Base-by-base conservation (phyloP, 2,329 filamentous ascomycete genomes). In the Xylogone sp. region DNA sequence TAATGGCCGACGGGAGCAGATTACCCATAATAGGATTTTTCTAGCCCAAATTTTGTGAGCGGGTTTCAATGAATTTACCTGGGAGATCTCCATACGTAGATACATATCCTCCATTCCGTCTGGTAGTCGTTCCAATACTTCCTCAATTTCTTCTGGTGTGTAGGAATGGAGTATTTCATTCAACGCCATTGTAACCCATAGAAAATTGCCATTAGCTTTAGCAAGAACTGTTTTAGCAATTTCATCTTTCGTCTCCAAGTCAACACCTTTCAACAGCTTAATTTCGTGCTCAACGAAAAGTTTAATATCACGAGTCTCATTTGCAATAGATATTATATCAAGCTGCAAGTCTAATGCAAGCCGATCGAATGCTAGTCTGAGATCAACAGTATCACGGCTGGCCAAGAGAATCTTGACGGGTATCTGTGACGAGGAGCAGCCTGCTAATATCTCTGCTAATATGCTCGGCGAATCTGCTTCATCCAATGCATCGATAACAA, bases 41-140 rank as follows among this genome's bases (percentile, higher is more conserved):
- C 48, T 53, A n/a, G 55, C 61, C 42, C 59, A 46, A 21, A 47
- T 52, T 49, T 48, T 50, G 43, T 55, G 52, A 3, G 21, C 20
- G 1, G 50, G 42, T 12, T 39, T 50, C 3, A 43, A 43, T 21
- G 42, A 51, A 22, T 49, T 45, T 12, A 51, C 50, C 18, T 63
- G 50, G 2, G 49, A 31, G 43, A 45, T 48, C 12, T 59, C 55
- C 63, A 68, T 68, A 5, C 59, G 57, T 43, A 59, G 18, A 50
- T 68, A 68, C 46, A 67, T 50, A 13, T 51, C 48, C 31, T 59
- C 58, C 62, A 68, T 63, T 19, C 57, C 63, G 20, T 47, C 43
- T 5, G 65, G 66, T 4, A 67, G 51, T 9, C 61, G 48, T 9
- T 57, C 42, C 1, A 66, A 50, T 13, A 53, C 56, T 16, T 52